A percentile compares a stretch with the other conserved stretches of the same genome.
Conservation (phyloP, 148 eudicot genomes). For the Vaccinium darrowii region DNA sequence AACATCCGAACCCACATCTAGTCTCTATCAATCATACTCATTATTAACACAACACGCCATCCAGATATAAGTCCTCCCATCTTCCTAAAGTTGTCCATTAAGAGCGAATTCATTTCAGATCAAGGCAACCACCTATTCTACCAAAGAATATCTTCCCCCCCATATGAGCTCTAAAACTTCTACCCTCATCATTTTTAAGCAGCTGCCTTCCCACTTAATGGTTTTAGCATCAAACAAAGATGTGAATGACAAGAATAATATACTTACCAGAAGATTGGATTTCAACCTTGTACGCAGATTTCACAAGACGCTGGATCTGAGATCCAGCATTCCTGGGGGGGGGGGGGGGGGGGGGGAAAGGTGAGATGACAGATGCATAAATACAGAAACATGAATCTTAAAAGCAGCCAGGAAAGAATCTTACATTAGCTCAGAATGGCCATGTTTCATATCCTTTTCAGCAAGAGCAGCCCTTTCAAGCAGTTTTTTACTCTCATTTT, state of each 20-base stretch:
- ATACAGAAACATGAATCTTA: not conserved
- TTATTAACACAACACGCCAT: not conserved
- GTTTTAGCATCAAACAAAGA: not conserved
- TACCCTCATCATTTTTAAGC: not conserved
- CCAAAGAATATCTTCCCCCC: not conserved
- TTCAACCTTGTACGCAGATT: constrained; percentile 62
- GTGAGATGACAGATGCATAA: not conserved
- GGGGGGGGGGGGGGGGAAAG: not conserved
- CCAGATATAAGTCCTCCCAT: not conserved
- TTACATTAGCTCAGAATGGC: constrained; percentile 64
- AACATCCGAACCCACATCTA: not conserved
- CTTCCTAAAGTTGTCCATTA: not conserved
- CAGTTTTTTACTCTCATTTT: constrained; percentile 80
- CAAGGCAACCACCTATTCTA: not conserved
- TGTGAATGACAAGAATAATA: not conserved
- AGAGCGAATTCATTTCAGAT: not conserved
- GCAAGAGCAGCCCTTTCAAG: constrained; percentile 87
- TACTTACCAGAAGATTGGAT: constrained; percentile 62
- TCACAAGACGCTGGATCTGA: constrained; percentile 53
- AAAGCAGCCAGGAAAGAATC: not conserved
- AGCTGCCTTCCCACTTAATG: not conserved
- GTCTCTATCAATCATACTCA: not conserved
- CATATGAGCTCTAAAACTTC: not conserved
- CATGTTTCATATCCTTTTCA: constrained; percentile 78
- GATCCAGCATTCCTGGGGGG: constrained; percentile 48